These are phyloP conservation scores for Marchantia polymorpha DNA, from an alignment of 225 moss, liverwort and hornwort genomes.

Conservation along the genomic window DNA sequence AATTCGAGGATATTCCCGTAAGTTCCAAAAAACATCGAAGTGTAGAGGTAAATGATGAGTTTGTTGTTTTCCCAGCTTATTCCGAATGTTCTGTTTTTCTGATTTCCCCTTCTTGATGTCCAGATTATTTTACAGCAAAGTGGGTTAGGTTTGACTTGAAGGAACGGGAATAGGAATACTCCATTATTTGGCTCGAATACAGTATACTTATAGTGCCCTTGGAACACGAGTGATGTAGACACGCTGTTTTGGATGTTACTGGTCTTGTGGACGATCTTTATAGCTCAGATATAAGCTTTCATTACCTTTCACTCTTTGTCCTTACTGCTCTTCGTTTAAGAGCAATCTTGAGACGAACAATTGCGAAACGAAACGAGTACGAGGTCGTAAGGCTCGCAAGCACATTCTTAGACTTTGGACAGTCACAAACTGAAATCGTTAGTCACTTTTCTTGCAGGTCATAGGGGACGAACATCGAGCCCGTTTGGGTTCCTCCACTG, in stretches of 20 bases:
- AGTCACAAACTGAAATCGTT: background rate
- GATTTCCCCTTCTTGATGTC: too few relatives aligned
- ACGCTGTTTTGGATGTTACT: too few relatives aligned
- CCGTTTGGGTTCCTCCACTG: background rate
- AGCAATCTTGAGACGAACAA: background rate
- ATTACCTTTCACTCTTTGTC: background rate
- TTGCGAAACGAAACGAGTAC: too few relatives aligned
- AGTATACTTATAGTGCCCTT: too few relatives aligned
- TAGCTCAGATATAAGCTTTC: too few relatives aligned
- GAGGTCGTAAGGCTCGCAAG: background rate
- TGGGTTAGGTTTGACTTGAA: too few relatives aligned
- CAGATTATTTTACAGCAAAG: too few relatives aligned
- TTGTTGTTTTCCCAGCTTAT: background rate
- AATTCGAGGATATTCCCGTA: background rate
- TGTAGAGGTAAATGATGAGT: slow-evolving; percentile 27
- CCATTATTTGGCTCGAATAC: too few relatives aligned
- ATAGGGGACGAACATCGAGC: background rate
- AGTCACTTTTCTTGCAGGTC: slow-evolving; percentile 11
- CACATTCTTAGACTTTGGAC: background rate
- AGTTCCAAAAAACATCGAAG: slow-evolving; percentile 32
- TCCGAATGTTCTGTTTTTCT: too few relatives aligned
- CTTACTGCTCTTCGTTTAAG: background rate
- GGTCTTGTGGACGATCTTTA: too few relatives aligned
- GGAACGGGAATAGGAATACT: too few relatives aligned
- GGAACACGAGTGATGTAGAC: too few relatives aligned